Evolutionary conservation across 176 grass and related monocot genomes (phyloP).

Genomic region (Eleusine indica): DNA sequence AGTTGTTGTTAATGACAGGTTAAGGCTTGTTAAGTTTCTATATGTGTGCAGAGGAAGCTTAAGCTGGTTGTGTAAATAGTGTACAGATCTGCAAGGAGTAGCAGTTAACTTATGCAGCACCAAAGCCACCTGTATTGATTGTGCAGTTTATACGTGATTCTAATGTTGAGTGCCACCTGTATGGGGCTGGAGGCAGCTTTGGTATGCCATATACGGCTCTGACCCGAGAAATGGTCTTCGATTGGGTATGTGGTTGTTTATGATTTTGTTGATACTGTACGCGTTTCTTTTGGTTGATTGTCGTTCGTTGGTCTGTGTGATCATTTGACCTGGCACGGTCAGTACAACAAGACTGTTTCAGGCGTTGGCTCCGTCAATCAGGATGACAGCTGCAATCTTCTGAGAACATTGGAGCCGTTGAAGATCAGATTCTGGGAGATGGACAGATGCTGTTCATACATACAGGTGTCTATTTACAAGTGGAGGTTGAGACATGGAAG

Average conservation of each 20-base stretch:
- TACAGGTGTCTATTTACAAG: background rate
- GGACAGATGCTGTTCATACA: background rate
- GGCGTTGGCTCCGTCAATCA: background rate
- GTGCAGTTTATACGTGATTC: background rate
- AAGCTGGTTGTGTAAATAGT: background rate
- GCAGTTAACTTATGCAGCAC: background rate
- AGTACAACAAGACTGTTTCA: background rate
- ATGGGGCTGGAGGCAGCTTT: background rate
- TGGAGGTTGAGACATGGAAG: too few species aligned
- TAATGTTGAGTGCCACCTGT: background rate
- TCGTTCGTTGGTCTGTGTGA: background rate
- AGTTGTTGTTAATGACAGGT: background rate
- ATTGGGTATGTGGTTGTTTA: background rate
- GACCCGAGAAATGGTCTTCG: background rate
- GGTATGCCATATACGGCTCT: background rate
- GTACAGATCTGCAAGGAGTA: background rate
- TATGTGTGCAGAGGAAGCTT: background rate
- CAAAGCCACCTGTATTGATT: background rate
- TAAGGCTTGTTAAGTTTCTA: background rate
- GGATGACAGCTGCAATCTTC: background rate
- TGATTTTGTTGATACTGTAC: background rate
- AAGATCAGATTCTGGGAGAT: background rate
- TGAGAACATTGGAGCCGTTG: background rate
- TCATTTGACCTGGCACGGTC: background rate
- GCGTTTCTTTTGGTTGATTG: background rate